Conservation (phyloP, 768 basidiomycete species). For the Boletus rex-veris region DNA sequence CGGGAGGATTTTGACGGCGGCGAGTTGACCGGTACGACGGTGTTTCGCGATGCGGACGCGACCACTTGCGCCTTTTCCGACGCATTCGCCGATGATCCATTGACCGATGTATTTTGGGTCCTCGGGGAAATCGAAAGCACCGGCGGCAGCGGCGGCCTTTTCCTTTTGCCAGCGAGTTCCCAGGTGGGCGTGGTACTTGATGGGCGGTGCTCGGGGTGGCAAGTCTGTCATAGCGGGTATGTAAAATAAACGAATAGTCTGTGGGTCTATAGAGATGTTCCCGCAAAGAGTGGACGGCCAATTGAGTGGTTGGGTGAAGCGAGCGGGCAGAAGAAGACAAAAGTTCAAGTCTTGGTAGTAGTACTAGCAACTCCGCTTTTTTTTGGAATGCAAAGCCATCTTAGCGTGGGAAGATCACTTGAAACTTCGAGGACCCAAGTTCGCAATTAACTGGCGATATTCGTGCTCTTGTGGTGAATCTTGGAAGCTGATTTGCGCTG, state of each 20-base stretch:
- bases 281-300: neutral
- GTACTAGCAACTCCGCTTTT: too few relatives aligned
- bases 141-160: conserved; percentile 72
- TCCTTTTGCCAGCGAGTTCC: conserved; percentile 89
- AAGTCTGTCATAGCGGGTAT: conserved; percentile 34
- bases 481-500: too few relatives aligned
- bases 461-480: too few relatives aligned
- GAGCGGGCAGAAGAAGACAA: too few relatives aligned
- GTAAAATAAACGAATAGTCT: conserved; percentile 7
- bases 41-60: conserved; percentile 94
- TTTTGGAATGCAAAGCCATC: too few relatives aligned
- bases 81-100: conserved; percentile 90
- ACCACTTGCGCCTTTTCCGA: conserved; percentile 92
- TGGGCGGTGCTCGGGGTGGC: conserved; percentile 69
- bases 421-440: too few relatives aligned
- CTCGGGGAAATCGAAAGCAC: conserved; percentile 75
- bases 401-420: too few relatives aligned
- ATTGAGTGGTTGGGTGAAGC: too few relatives aligned
- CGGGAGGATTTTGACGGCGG: conserved; percentile 94
- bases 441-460: too few relatives aligned
- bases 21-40: conserved; percentile 80
- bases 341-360: too few relatives aligned
- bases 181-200: conserved; percentile 62
- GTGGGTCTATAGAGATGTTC: conserved; percentile 16
- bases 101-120: conserved; percentile 87